Evolutionary conservation across 2,329 filamentous ascomycete species (phyloP).

Genomic region (Hirsutella rhossiliensis): DNA sequence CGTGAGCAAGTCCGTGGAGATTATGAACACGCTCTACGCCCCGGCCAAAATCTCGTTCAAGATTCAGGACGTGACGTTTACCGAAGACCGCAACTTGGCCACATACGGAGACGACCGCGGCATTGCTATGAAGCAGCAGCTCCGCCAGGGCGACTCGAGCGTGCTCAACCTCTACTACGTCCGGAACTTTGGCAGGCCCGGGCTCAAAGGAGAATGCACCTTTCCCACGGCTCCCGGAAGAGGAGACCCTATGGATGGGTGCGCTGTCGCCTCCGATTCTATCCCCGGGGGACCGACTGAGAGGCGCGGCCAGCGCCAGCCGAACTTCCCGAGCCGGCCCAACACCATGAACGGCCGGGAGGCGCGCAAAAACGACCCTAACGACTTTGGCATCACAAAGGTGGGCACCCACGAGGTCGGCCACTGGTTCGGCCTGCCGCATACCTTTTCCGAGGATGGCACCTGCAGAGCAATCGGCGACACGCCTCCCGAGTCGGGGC

Average conservation of each 20-base stretch:
- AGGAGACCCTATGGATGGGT: slow-evolving; percentile 26
- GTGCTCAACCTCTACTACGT: slow-evolving; percentile 37
- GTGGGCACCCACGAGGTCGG: slow-evolving; percentile 28
- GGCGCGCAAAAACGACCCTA: not conserved
- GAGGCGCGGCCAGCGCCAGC: slow-evolving; percentile 8
- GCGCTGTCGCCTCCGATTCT: slow-evolving; percentile 23
- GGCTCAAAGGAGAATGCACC: not conserved
- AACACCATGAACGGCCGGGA: too few relatives aligned
- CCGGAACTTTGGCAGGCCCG: slow-evolving; percentile 27
- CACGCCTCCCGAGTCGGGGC: slow-evolving; percentile 24
- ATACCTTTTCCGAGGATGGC: slow-evolving; percentile 29
- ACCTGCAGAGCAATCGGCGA: slow-evolving; percentile 25
- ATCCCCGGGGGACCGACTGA: slow-evolving; percentile 27
- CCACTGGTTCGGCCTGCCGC: slow-evolving; percentile 35
- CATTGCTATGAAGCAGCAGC: slow-evolving; percentile 28
- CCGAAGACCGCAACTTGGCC: not conserved
- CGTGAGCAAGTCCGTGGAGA: not conserved
- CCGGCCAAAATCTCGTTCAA: not conserved
- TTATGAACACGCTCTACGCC: not conserved
- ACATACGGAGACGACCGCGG: not conserved
- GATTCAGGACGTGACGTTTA: not conserved
- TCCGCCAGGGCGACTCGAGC: slow-evolving; percentile 28
- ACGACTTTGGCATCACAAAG: not conserved
- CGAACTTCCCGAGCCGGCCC: too few relatives aligned
- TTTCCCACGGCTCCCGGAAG: slow-evolving; percentile 8